These are phyloP conservation scores for Ophiostoma sp. DNA, from an alignment of 2,329 filamentous ascomycete species.

Conservation along the genomic window DNA sequence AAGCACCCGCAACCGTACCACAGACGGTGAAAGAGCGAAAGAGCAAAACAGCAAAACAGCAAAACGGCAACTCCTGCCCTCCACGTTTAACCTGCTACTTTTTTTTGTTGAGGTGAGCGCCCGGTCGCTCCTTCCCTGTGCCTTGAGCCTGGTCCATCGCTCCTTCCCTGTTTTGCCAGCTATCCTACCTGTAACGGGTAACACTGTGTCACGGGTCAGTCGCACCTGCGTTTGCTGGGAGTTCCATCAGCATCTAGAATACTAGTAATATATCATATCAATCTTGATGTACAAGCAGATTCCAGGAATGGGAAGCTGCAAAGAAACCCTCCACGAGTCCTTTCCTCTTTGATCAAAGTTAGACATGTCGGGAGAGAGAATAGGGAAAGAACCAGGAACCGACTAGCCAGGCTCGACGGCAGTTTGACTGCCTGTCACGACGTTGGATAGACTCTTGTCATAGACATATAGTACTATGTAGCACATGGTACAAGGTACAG, in stretches of 20 bases:
- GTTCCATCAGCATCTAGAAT: not conserved
- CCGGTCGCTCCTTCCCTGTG: not conserved
- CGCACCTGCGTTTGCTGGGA: constrained; percentile 3
- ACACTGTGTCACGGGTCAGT: not conserved
- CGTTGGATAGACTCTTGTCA: not conserved
- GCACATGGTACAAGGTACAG: not conserved
- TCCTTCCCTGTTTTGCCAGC: constrained; percentile 1
- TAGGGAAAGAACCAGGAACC: constrained; percentile 10
- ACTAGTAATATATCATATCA: too few species aligned
- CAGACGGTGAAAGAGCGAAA: not conserved
- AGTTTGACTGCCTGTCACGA: not conserved
- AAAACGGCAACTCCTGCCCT: too few species aligned
- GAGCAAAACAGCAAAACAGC: not conserved
- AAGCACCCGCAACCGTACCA: constrained; percentile 5
- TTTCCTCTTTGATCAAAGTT: constrained; percentile 1
- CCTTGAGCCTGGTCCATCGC: not conserved
- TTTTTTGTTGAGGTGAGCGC: not conserved
- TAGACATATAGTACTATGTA: not conserved
- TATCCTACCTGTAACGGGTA: not conserved
- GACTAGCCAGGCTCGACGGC: not conserved
- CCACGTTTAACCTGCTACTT: not conserved
- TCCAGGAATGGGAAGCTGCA: not conserved
- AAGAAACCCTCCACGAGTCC: not conserved
- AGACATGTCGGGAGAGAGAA: constrained; percentile 7
- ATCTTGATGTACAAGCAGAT: not conserved